Evolutionary conservation across 768 basidiomycete species (phyloP).

Genomic region (Cystofilobasidium bisporidii): DNA sequence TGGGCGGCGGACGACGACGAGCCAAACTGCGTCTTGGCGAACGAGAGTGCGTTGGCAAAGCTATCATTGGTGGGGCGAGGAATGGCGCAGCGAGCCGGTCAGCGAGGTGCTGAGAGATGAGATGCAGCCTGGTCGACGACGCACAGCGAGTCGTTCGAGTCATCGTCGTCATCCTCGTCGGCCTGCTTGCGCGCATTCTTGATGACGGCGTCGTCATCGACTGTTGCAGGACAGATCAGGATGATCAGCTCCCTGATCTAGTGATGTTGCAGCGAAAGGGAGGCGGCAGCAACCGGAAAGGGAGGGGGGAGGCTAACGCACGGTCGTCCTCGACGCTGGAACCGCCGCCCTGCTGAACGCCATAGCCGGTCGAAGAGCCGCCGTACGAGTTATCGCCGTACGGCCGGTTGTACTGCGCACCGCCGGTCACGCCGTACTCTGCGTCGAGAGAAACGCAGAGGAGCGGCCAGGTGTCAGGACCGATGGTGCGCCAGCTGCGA

Average conservation of each 20-base stretch:
- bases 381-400: constrained; percentile 12
- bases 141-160: constrained; percentile 20
- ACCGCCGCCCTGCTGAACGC: neutral
- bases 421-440: constrained; percentile 6
- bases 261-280: no score
- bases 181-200: constrained; percentile 18
- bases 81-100: neutral
- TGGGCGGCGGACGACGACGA: constrained; percentile 9
- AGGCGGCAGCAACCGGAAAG: neutral
- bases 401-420: constrained; percentile 22
- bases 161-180: constrained; percentile 18
- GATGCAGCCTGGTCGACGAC: neutral
- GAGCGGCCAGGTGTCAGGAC: neutral
- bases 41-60: constrained; percentile 24
- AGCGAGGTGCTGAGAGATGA: neutral
- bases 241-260: no score
- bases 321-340: constrained; percentile 5
- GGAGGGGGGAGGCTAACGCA: no score
- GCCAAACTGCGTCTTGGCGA: constrained; percentile 19
- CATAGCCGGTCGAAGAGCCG: neutral
- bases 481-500: no score
- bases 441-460: neutral
- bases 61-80: no score
- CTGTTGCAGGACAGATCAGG: no score
- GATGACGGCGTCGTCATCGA: constrained; percentile 25